Conservation (phyloP, 441 rosid species). For the Adansonia madagascariensis region DNA sequence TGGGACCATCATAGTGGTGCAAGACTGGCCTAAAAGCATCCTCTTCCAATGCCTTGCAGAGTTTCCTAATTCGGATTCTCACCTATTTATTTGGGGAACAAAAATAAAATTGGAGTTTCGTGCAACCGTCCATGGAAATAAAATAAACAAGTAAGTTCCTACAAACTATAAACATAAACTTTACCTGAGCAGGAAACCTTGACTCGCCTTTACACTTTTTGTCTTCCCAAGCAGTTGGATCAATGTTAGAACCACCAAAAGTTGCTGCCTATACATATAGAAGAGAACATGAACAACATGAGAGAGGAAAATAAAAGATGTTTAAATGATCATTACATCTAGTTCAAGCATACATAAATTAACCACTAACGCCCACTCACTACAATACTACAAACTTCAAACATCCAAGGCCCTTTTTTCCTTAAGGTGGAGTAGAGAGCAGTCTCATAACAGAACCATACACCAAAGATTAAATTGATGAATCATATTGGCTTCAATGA, state of each 20-base stretch:
- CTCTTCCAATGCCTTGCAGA: conserved; percentile 96
- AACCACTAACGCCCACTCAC: neutral
- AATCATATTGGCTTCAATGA: neutral
- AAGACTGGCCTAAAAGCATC: conserved; percentile 95
- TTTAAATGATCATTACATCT: neutral
- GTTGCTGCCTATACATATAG: conserved; percentile 66
- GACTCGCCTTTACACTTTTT: conserved; percentile 98
- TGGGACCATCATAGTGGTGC: conserved; percentile 97
- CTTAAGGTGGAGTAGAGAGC: neutral
- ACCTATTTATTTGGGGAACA: conserved; percentile 51
- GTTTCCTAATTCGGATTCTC: conserved; percentile 73
- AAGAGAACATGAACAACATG: neutral
- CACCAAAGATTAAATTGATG: neutral
- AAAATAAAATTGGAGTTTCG: neutral
- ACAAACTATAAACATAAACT: neutral
- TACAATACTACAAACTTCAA: neutral
- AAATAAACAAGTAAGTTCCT: neutral
- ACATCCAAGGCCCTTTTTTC: neutral
- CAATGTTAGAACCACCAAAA: conserved; percentile 97
- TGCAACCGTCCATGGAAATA: neutral
- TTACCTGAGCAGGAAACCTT: conserved; percentile 97
- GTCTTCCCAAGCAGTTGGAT: conserved; percentile 99
- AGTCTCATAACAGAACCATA: neutral
- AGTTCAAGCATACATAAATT: neutral
- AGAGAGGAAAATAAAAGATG: neutral